A percentile compares a stretch with the other conserved stretches of the same genome.
These are phyloP conservation scores for Candida pseudoviswanathii DNA, from an alignment of 1,139 yeast species.

Conservation along the genomic window DNA sequence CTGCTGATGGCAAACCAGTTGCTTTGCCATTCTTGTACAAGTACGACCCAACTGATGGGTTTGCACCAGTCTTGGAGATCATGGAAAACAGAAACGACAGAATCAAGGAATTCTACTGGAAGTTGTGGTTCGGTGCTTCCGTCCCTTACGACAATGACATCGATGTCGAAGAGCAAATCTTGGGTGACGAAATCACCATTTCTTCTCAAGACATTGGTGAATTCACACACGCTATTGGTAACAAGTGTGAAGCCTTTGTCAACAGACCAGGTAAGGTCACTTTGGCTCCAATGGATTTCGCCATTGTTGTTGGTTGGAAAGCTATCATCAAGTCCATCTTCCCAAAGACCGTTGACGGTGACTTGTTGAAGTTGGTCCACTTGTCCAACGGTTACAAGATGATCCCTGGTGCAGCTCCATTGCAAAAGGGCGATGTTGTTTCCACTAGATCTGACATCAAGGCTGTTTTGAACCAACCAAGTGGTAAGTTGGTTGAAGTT, in stretches of 20 bases:
- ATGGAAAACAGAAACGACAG: slow-evolving; percentile 90
- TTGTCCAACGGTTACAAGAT: slow-evolving; percentile 92
- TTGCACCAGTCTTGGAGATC: slow-evolving; percentile 90
- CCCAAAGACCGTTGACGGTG: slow-evolving; percentile 97
- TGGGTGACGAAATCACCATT: slow-evolving; percentile 72
- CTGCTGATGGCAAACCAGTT: slow-evolving; percentile 73
- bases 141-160: slow-evolving; percentile 61
- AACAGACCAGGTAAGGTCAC: slow-evolving; percentile 82
- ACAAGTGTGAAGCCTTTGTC: slow-evolving; percentile 95
- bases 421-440: slow-evolving; percentile 86
- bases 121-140: slow-evolving; percentile 84
- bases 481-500: slow-evolving; percentile 96
- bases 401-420: slow-evolving; percentile 89
- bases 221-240: slow-evolving; percentile 96
- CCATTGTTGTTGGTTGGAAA: slow-evolving; percentile 98
- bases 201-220: slow-evolving; percentile 82
- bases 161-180: slow-evolving; percentile 67
- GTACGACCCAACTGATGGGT: slow-evolving; percentile 84
- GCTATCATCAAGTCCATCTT: slow-evolving; percentile 96
- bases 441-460: slow-evolving; percentile 80
- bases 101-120: slow-evolving; percentile 97
- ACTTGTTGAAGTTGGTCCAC: slow-evolving; percentile 89
- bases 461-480: slow-evolving; percentile 86
- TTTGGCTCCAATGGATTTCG: slow-evolving; percentile 98
- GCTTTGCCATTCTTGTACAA: slow-evolving; percentile 76